Percentiles rank a stretch among this genome's conserved stretches.
These are phyloP conservation scores for Pythium aquatile DNA, from an alignment of 352 stramenopile species.

Conservation along the genomic window DNA sequence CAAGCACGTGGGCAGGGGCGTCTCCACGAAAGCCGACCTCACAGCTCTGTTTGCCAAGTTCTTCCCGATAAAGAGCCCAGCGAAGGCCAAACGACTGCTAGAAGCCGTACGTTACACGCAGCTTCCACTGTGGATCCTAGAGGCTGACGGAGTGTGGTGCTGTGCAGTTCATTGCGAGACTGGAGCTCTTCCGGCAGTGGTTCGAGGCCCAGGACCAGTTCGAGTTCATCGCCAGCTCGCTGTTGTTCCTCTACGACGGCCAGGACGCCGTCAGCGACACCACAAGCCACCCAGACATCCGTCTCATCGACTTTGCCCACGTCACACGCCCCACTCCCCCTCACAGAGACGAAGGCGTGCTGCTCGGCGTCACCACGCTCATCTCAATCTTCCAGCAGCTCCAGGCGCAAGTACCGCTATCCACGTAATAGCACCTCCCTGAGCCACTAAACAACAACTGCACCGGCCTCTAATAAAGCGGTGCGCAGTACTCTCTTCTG, in stretches of 20 bases:
- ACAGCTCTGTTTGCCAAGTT: conserved; percentile 72
- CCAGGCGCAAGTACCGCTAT: conserved; percentile 9
- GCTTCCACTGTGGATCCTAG: neutral
- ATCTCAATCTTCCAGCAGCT: conserved; percentile 54
- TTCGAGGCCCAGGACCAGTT: conserved; percentile 79
- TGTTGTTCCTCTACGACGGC: conserved; percentile 94
- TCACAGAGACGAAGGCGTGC: conserved; percentile 55
- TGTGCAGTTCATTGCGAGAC: conserved; percentile 59
- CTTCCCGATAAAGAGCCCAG: conserved; percentile 47
- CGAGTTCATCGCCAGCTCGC: conserved; percentile 93
- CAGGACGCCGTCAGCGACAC: conserved; percentile 13
- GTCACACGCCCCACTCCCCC: conserved; percentile 25
- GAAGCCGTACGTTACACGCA: conserved; percentile 30
- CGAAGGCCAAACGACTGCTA: conserved; percentile 39
- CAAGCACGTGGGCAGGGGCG: conserved; percentile 84
- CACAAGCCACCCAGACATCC: conserved; percentile 42
- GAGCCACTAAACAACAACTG: neutral
- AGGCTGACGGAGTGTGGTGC: neutral
- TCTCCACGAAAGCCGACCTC: conserved; percentile 60
- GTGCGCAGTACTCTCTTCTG: neutral
- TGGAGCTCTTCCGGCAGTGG: conserved; percentile 65
- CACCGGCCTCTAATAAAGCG: neutral
- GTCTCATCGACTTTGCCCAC: conserved; percentile 87
- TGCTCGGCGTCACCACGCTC: conserved; percentile 51
- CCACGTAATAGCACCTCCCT: conserved; percentile 3